These are phyloP conservation scores for Aureobasidium sp. DNA, from an alignment of 2,329 filamentous ascomycete species.

Conservation along the genomic window DNA sequence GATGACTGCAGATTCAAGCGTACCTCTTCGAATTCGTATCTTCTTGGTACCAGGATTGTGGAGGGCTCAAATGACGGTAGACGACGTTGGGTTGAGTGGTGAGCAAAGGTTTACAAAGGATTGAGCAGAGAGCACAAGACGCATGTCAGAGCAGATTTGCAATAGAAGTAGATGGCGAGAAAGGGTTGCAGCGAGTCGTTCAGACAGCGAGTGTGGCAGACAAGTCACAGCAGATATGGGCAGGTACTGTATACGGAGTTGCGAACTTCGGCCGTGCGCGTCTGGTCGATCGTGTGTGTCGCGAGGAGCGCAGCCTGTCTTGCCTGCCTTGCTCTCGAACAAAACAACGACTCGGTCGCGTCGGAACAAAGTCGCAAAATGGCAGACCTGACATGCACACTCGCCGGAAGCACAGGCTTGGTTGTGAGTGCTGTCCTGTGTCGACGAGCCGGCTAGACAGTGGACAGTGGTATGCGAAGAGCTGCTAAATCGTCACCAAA, in stretches of 20 bases:
- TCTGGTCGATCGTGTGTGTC: not conserved
- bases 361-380: not conserved
- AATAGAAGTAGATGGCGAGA: not conserved
- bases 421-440: constrained; percentile 30
- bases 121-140: not conserved
- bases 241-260: not conserved
- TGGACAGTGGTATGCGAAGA: not conserved
- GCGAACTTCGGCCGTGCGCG: not conserved
- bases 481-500: constrained; percentile 27
- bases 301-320: not conserved
- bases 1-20: too few relatives aligned
- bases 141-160: not conserved
- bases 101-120: not conserved
- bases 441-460: not conserved
- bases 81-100: not conserved
- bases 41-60: not conserved
- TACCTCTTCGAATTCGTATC: not conserved
- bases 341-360: not conserved
- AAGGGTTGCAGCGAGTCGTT: not conserved
- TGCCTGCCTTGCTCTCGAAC: not conserved
- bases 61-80: not conserved
- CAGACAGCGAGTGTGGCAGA: not conserved
- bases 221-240: not conserved
- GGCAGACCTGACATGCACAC: constrained; percentile 33
- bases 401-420: constrained; percentile 59